Evolutionary conservation across 192 early-diverging fungal genomes (phyloP), one percentile per base, ranked within the genome.

Genomic region (Coemansia sp.): DNA sequence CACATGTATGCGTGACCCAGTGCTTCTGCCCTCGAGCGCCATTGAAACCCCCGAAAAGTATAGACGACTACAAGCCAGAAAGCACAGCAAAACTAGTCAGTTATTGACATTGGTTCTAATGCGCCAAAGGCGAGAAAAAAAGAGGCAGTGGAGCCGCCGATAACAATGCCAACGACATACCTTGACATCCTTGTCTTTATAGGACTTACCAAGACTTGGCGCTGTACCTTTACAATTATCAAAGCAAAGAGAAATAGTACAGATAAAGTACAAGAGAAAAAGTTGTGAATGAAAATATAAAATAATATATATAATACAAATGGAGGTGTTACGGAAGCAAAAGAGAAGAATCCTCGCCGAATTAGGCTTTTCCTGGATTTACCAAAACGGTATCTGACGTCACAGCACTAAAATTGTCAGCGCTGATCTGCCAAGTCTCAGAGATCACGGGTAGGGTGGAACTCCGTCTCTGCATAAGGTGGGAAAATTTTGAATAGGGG

Each of bases 1-100:
- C 44, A 93, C 72, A 70, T 93, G 89, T n/a, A 89, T 71, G 15
- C 71, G 76, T n/a, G 71, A 70, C n/a, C 36, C 6, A 9, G 43
- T 10, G 31, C 33, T 62, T 39, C 58, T 65, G 38, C 66, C 20
- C 15, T 68, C 50, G 39, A 70, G 46, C 31, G 68, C 60, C 74
- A 75, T 75, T 18, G 68, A 63, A 13, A 70, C 20, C 16, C 64
- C 68, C 10, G 74, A 69, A 50, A 69, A 70, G n/a, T 57, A 70
- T 12, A 75, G 57, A 3, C 49, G 62, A 44, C 69, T 65, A 71
- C 39, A 52, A 20, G 49, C 3, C n/a, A 36, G 6, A 60, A 18
- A 18, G 29, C 5, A 58, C 7, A 5, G 31, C 6, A 2, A n/a
- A n/a, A 33, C 18, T 60, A 18, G 52, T 12, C 22, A 57, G 27